These are phyloP conservation scores for Calonectria naviculata DNA, from an alignment of 2,329 filamentous ascomycete species.

Conservation along the genomic window DNA sequence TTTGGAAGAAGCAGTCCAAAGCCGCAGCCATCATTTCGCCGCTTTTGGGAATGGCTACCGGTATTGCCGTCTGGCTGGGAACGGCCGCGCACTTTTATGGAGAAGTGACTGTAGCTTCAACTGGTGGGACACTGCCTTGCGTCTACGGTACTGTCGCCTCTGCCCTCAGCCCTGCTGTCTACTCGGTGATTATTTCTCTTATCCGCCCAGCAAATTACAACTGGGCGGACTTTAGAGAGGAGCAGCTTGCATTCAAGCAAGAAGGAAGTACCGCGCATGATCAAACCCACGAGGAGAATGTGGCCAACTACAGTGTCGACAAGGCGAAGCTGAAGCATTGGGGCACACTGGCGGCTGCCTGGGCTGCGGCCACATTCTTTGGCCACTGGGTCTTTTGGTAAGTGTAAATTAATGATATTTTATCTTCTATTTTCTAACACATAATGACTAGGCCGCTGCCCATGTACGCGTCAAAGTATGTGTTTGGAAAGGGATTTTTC, in stretches of 20 bases:
- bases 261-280: slow-evolving; percentile 26
- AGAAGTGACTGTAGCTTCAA: slow-evolving; percentile 58
- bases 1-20: slow-evolving; percentile 62
- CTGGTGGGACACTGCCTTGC: slow-evolving; percentile 60
- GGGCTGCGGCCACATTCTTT: slow-evolving; percentile 61
- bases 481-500: slow-evolving; percentile 61
- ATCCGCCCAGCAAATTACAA: slow-evolving; percentile 54
- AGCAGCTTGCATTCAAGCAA: slow-evolving; percentile 52
- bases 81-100: slow-evolving; percentile 58
- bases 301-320: slow-evolving; percentile 41
- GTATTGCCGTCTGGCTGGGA: slow-evolving; percentile 64
- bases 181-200: slow-evolving; percentile 59
- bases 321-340: slow-evolving; percentile 56
- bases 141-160: slow-evolving; percentile 65
- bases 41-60: slow-evolving; percentile 60
- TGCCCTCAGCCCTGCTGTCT: slow-evolving; percentile 52
- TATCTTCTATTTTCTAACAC: background rate
- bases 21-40: slow-evolving; percentile 62
- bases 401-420: background rate
- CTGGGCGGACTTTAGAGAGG: slow-evolving; percentile 53
- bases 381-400: slow-evolving; percentile 65
- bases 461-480: slow-evolving; percentile 63
- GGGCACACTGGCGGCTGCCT: slow-evolving; percentile 43
- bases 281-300: slow-evolving; percentile 34
- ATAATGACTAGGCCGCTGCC: slow-evolving; percentile 54